Evolutionary conservation across 768 basidiomycete genomes (phyloP), one percentile per base, ranked within the genome.

Genomic region (Hypsizygus marmoreus): DNA sequence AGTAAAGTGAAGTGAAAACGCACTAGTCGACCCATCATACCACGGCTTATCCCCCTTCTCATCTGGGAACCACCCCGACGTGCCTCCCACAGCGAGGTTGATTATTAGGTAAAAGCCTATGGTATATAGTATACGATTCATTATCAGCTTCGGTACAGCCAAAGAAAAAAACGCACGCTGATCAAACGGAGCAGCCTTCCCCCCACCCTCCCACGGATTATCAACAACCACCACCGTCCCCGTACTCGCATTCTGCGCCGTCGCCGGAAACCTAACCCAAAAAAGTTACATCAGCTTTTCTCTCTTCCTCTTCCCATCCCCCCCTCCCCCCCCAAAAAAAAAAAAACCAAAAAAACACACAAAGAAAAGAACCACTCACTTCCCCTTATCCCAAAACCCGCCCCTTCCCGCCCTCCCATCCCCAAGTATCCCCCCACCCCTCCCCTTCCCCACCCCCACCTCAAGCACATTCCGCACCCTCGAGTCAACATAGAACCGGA

Each of bases 61-160:
- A 58, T 95, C 93, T 0, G 88, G 88, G 79, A 94, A 95, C 87
- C 86, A 94, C 17, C 92, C 92, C 49, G 79, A 84, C 41, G 87
- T 92, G 0, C 90, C 91, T 0, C 92, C 92, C 0, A 74, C 89
- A 0, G 84, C 88, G 7, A 94, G 67, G 54, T 86, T 73, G 43
- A 94, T 70, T 39, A 87, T 77, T 16, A 94, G 63, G 71, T 90
- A 93, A 64, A 95, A 94, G 2, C 77, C 83, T 85, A 50, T 46
- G 37, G 0, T 12, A 50, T 75, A n/a, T n/a, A n/a, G n/a, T n/a
- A n/a, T n/a, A n/a, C n/a, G n/a, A n/a, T n/a, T n/a, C n/a, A n/a
- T n/a, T n/a, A n/a, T n/a, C n/a, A n/a, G n/a, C n/a, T n/a, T n/a
- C n/a, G n/a, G n/a, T n/a, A n/a, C n/a, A n/a, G n/a, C n/a, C n/a